phyloP scores from a whole-genome alignment of 2,329 filamentous ascomycete genomes.

The Macrophomina pseudophaseolina region DNA sequence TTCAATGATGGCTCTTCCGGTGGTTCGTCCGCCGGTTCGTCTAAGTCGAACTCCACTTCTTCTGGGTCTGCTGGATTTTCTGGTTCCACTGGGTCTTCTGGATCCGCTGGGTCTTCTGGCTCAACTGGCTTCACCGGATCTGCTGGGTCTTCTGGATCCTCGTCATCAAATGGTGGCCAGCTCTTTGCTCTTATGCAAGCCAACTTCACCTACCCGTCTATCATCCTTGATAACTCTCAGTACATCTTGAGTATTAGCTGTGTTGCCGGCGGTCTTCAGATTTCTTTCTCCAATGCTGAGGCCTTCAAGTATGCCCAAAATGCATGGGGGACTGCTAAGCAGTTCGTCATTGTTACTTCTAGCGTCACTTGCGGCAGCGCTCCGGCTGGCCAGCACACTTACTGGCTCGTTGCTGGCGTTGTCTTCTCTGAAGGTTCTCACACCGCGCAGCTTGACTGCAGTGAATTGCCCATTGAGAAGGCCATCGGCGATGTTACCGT shows the following conservation, averaged over 20 bases:
- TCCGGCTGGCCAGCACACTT: not conserved
- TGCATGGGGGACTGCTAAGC: conserved; percentile 2
- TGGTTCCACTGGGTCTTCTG: not conserved
- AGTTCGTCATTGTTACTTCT: conserved; percentile 2
- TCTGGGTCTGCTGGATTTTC: not conserved
- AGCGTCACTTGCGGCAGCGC: conserved; percentile 1
- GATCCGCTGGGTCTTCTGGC: not conserved
- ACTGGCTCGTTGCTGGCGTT: not conserved
- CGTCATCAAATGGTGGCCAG: not conserved
- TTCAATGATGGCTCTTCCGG: not conserved
- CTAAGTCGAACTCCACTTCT: not conserved
- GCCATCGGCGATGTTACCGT: not conserved
- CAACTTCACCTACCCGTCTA: conserved; percentile 12
- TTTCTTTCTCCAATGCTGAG: not conserved
- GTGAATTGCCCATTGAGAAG: not conserved
- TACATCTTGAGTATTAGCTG: not conserved
- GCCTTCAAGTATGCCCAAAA: conserved; percentile 3
- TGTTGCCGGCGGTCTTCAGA: not conserved
- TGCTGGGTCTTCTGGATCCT: not conserved
- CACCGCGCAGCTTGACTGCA: not conserved
- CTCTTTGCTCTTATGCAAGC: conserved; percentile 10
- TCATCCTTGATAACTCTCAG: conserved; percentile 14
- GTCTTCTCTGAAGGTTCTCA: not conserved
- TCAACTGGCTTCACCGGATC: not conserved
- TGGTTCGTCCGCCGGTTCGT: not conserved